Conservation (phyloP, 2,329 filamentous ascomycete species). For the Fusarium poae region DNA sequence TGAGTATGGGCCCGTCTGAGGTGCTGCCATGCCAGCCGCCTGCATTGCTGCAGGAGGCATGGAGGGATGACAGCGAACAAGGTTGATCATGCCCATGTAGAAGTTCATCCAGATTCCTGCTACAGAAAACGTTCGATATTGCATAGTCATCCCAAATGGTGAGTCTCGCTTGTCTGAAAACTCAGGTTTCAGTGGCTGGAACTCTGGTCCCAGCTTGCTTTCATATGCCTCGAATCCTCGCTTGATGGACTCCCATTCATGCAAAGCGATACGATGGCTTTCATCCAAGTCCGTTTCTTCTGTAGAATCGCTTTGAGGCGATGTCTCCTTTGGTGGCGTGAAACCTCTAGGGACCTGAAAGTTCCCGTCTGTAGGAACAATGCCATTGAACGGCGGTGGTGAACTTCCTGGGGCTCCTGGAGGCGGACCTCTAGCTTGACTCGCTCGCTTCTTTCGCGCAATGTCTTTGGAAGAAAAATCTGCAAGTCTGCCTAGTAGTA, state of each 20-base stretch:
- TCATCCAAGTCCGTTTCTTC: conserved; percentile 71
- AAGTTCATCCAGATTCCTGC: conserved; percentile 89
- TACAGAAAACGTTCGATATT: conserved; percentile 89
- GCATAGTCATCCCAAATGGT: conserved; percentile 84
- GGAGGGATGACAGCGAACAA: conserved; percentile 84
- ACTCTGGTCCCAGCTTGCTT: conserved; percentile 77
- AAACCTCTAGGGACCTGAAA: conserved; percentile 68
- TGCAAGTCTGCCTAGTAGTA: conserved; percentile 83
- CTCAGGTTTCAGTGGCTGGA: conserved; percentile 79
- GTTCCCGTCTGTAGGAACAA: conserved; percentile 66
- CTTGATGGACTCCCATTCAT: conserved; percentile 83
- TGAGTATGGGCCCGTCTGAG: conserved; percentile 77
- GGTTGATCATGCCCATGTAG: conserved; percentile 84
- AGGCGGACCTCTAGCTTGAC: conserved; percentile 49
- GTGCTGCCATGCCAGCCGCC: conserved; percentile 82
- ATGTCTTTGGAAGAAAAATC: conserved; percentile 84
- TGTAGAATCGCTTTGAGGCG: conserved; percentile 58
- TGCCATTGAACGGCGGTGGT: conserved; percentile 65
- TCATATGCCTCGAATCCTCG: conserved; percentile 77
- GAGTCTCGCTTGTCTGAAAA: conserved; percentile 70
- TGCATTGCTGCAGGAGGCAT: conserved; percentile 94
- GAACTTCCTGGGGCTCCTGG: conserved; percentile 49
- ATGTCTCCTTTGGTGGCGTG: conserved; percentile 61
- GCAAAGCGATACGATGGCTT: conserved; percentile 76
- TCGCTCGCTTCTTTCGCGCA: conserved; percentile 78